Conservation (phyloP, 2,329 filamentous ascomycete species). For the Trichoderma hamatum region DNA sequence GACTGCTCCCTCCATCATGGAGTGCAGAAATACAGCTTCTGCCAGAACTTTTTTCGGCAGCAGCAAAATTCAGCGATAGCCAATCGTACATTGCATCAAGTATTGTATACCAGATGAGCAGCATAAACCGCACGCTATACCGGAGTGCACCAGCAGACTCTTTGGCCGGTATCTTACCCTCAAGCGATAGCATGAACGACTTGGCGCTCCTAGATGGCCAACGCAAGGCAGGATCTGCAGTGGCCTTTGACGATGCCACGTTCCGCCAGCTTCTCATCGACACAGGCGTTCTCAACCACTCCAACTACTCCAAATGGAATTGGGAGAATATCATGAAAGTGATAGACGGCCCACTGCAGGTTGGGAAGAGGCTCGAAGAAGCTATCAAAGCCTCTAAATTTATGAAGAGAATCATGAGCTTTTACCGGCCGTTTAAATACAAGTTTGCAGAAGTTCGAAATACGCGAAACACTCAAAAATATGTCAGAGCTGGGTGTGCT, state of each 20-base stretch:
- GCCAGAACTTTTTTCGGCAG: constrained; percentile 79
- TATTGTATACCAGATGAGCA: constrained; percentile 97
- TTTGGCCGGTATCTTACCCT: constrained; percentile 44
- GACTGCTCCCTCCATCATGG: constrained; percentile 78
- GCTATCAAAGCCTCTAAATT: constrained; percentile 95
- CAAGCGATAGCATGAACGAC: constrained; percentile 51
- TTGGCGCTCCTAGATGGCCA: constrained; percentile 59
- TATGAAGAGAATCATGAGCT: constrained; percentile 90
- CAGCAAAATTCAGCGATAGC: constrained; percentile 70
- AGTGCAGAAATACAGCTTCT: constrained; percentile 85
- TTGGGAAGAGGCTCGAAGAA: constrained; percentile 89
- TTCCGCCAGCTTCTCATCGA: constrained; percentile 71
- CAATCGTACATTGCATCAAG: constrained; percentile 80
- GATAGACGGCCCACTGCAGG: constrained; percentile 89
- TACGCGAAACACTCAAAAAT: constrained; percentile 91
- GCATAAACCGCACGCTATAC: constrained; percentile 90
- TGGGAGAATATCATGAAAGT: constrained; percentile 92
- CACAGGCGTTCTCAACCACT: constrained; percentile 82
- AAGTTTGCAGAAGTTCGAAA: constrained; percentile 89
- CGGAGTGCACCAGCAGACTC: constrained; percentile 64
- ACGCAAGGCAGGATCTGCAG: constrained; percentile 52
- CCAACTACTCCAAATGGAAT: constrained; percentile 94
- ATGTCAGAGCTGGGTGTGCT: constrained; percentile 86
- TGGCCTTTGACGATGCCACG: constrained; percentile 61
- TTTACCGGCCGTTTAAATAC: constrained; percentile 96